Evolutionary conservation across 495 filamentous ascomycete genomes (phyloP), one percentile per base, ranked within the genome.

Genomic region (Neurospora sp.): DNA sequence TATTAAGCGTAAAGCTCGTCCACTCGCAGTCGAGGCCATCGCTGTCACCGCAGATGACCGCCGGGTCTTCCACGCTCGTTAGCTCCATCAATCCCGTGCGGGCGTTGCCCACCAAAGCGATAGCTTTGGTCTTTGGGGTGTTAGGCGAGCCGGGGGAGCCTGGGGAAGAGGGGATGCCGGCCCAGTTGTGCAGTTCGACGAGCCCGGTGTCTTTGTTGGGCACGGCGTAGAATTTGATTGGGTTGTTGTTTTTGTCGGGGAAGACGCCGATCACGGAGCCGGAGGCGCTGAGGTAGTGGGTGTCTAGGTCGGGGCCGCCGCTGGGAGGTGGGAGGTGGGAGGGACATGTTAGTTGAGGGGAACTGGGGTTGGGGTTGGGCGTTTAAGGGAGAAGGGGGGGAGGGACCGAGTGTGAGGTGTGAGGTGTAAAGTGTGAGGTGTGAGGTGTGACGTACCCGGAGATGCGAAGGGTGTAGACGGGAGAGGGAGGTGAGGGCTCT

Each of bases 1-100:
- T 44, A 70, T 84, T 82, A 80, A 74, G 70, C 41, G 76, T 85
- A 31, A 84, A 81, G 75, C 38, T 23, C 14, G 39, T 38, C 40
- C n/a, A 23, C 20, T 62, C 14, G 42, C 40, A 69, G 35, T 70
- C n/a, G n/a, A 72, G 3, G 18, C n/a, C 62, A 73, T 37, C 18
- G 18, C 23, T n/a, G 69, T 37, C 66, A 40, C 70, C 70, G 40
- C n/a, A 72, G 72, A 40, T 44, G 12, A n/a, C 35, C 82, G 83
- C 75, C 18, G 75, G 73, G 37, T 82, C 82, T 12, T 73, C 80
- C 35, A 79, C 80, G 44, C 81, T 79, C 20, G 70, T 75, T 38
- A 78, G 80, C 60, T 85, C 79, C 76, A 80, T 66, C 54, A 66
- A 1, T 1, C 54, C 54, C 54, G 27, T 37, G 54, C 54, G 54